Conservation (phyloP, 306 rosid species). For the Acacia acuminata region DNA sequence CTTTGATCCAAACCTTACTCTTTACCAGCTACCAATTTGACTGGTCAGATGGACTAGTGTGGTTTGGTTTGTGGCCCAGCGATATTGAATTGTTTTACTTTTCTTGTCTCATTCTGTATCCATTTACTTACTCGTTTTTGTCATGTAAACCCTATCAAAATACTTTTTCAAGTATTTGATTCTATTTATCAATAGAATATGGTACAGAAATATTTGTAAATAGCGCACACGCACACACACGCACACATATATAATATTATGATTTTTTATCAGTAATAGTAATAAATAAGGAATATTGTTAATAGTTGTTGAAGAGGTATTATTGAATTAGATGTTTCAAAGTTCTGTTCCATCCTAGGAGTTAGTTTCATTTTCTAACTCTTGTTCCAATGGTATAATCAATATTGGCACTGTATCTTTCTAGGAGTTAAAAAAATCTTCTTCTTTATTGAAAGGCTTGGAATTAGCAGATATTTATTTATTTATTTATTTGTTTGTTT, state of each 20-base stretch:
- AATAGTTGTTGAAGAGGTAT: not conserved
- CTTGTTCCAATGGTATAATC: not conserved
- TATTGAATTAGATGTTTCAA: not conserved
- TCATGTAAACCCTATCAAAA: not conserved
- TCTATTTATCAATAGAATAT: conserved; percentile 33
- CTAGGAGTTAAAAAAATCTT: not conserved
- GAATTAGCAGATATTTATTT: not conserved
- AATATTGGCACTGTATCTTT: not conserved
- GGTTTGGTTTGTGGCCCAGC: not conserved
- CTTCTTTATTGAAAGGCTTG: conserved; percentile 23
- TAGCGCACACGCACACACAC: too few relatives aligned
- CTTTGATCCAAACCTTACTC: not conserved
- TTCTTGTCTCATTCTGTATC: not conserved
- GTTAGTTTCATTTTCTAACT: not conserved
- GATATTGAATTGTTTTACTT: not conserved
- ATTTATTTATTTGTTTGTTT: not conserved
- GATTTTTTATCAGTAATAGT: not conserved
- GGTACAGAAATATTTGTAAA: not conserved
- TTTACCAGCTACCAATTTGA: not conserved
- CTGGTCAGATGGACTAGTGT: not conserved
- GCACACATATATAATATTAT: not conserved
- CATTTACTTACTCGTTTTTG: conserved; percentile 9
- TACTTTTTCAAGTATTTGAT: not conserved
- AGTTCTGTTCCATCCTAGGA: not conserved
- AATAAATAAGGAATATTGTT: not conserved